Conservation (phyloP, 164 flowering plant genomes). For the Magnolia changhungtana region DNA sequence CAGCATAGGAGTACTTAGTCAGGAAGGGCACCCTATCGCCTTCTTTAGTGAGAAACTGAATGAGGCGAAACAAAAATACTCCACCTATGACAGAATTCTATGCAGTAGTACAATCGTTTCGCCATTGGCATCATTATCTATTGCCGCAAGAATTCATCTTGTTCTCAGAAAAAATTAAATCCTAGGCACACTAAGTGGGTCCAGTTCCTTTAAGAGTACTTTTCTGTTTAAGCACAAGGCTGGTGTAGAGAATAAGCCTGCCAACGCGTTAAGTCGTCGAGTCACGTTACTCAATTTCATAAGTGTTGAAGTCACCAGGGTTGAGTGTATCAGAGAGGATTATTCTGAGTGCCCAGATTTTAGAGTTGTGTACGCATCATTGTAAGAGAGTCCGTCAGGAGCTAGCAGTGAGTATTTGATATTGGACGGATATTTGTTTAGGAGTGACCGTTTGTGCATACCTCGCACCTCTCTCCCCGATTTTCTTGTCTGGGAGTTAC, state of each 20-base stretch:
- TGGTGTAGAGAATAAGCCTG: background rate
- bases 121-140: slow-evolving; percentile 4
- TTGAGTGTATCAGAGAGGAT: background rate
- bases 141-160: background rate
- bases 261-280: background rate
- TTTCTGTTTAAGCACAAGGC: background rate
- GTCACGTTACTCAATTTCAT: background rate
- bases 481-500: background rate
- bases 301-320: background rate
- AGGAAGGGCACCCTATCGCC: slow-evolving; percentile 2
- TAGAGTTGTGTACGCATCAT: background rate
- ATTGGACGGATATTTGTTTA: too few species aligned
- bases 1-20: slow-evolving; percentile 7
- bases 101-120: slow-evolving; percentile 6
- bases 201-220: background rate
- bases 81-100: slow-evolving; percentile 13
- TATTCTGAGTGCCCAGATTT: slow-evolving; percentile 3
- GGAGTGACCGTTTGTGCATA: too few species aligned
- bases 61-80: background rate
- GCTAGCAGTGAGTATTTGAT: too few species aligned
- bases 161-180: background rate
- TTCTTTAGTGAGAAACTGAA: slow-evolving; percentile 3
- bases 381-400: too few species aligned
- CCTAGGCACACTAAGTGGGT: background rate
- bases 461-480: background rate